Conservation (phyloP, 2,329 filamentous ascomycete genomes). For the Monosporascus sp. region DNA sequence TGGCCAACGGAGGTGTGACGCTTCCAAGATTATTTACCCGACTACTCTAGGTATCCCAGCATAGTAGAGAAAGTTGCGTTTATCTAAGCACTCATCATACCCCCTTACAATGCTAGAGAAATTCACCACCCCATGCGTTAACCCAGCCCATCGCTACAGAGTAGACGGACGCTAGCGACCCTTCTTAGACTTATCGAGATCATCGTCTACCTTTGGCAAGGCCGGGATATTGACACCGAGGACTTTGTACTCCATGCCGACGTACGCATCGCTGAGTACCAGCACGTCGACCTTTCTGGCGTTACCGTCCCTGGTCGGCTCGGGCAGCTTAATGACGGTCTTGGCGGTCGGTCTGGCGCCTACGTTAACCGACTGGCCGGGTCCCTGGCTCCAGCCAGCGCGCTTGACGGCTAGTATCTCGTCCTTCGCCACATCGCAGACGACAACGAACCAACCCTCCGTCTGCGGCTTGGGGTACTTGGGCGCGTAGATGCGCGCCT, state of each 20-base stretch:
- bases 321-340: slow-evolving; percentile 57
- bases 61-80: too few relatives aligned
- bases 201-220: slow-evolving; percentile 43
- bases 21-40: too few relatives aligned
- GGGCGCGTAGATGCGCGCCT: slow-evolving; percentile 78
- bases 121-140: too few relatives aligned
- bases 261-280: slow-evolving; percentile 83
- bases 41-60: too few relatives aligned
- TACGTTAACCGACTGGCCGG: slow-evolving; percentile 26
- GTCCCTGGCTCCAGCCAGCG: slow-evolving; percentile 59
- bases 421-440: slow-evolving; percentile 61
- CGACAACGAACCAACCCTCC: slow-evolving; percentile 85
- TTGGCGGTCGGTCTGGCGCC: slow-evolving; percentile 47
- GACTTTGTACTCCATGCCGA: slow-evolving; percentile 60
- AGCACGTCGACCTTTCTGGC: slow-evolving; percentile 64
- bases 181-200: slow-evolving; percentile 39
- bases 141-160: background rate
- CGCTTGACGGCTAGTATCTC: slow-evolving; percentile 85
- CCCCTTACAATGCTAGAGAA: too few relatives aligned
- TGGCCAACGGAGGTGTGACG: too few relatives aligned
- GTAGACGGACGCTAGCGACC: slow-evolving; percentile 7
- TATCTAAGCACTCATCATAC: too few relatives aligned
- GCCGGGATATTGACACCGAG: slow-evolving; percentile 47
- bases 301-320: slow-evolving; percentile 32
- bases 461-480: slow-evolving; percentile 90